These are phyloP conservation scores for Rosa lucieae DNA, from an alignment of 306 rosid species.

Conservation along the genomic window DNA sequence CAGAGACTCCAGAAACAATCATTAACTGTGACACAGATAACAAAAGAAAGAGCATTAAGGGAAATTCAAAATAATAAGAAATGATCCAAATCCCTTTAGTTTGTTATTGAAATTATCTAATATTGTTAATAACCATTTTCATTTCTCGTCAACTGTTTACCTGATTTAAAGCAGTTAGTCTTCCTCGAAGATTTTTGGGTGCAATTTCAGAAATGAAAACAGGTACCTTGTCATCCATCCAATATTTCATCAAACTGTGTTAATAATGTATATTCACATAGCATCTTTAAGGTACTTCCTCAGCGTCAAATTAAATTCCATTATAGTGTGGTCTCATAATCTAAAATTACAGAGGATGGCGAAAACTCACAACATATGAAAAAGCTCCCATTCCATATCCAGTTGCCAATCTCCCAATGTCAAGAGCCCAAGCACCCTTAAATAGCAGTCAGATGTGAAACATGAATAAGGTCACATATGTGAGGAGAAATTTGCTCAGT, in stretches of 20 bases:
- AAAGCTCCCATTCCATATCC: slow-evolving; percentile 98
- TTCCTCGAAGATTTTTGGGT: slow-evolving; percentile 82
- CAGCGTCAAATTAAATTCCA: neutral
- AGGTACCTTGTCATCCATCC: slow-evolving; percentile 61
- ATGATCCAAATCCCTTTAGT: neutral
- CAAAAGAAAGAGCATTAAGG: neutral
- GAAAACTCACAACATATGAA: slow-evolving; percentile 67
- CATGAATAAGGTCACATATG: slow-evolving; percentile 15
- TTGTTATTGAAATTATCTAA: neutral
- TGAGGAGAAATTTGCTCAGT: slow-evolving; percentile 4
- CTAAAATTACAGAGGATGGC: neutral
- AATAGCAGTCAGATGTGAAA: slow-evolving; percentile 18
- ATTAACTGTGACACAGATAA: slow-evolving; percentile 53
- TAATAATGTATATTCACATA: slow-evolving; percentile 5
- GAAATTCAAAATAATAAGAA: neutral
- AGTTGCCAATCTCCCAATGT: slow-evolving; percentile 87
- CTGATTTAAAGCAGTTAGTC: slow-evolving; percentile 85
- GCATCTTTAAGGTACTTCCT: neutral
- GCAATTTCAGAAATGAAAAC: slow-evolving; percentile 90
- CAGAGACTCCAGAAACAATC: slow-evolving; percentile 67
- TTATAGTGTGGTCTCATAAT: neutral
- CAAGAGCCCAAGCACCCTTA: slow-evolving; percentile 65
- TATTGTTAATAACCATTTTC: neutral
- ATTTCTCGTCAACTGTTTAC: slow-evolving; percentile 26
- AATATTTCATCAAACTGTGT: slow-evolving; percentile 14